These are phyloP conservation scores for Orbilia quercus DNA, from an alignment of 2,329 filamentous ascomycete species.

Conservation along the genomic window DNA sequence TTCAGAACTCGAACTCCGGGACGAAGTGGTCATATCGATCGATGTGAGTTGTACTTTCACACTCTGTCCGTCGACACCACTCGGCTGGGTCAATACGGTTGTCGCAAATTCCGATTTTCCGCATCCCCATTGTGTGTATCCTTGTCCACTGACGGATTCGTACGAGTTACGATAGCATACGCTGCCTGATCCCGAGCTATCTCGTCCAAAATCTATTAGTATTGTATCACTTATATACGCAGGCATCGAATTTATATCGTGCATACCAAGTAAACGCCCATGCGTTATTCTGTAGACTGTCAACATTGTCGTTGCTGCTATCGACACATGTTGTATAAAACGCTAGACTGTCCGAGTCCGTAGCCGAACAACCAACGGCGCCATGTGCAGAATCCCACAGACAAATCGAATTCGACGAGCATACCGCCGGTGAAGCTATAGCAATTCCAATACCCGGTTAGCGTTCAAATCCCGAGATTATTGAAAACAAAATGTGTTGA, in stretches of 20 bases:
- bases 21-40: conserved; percentile 36
- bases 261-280: conserved; percentile 54
- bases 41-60: conserved; percentile 33
- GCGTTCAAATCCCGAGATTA: conserved; percentile 7
- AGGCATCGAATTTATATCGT: background rate
- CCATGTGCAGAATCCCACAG: conserved; percentile 48
- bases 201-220: background rate
- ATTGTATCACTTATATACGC: background rate
- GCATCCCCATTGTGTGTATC: conserved; percentile 51
- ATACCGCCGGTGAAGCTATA: conserved; percentile 44
- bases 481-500: conserved; percentile 9
- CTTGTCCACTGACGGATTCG: conserved; percentile 39
- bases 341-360: conserved; percentile 20
- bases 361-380: conserved; percentile 48
- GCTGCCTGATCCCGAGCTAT: conserved; percentile 15
- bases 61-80: conserved; percentile 35
- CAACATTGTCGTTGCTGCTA: conserved; percentile 26
- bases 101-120: conserved; percentile 35
- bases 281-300: conserved; percentile 23
- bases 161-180: conserved; percentile 51
- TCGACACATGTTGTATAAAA: conserved; percentile 53
- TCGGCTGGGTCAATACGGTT: conserved; percentile 47
- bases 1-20: conserved; percentile 8
- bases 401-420: conserved; percentile 47
- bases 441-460: background rate